A percentile compares a stretch with the other conserved stretches of the same genome.
phyloP scores from a whole-genome alignment of 108 stramenopile species.

The Heterococcus sp. region DNA sequence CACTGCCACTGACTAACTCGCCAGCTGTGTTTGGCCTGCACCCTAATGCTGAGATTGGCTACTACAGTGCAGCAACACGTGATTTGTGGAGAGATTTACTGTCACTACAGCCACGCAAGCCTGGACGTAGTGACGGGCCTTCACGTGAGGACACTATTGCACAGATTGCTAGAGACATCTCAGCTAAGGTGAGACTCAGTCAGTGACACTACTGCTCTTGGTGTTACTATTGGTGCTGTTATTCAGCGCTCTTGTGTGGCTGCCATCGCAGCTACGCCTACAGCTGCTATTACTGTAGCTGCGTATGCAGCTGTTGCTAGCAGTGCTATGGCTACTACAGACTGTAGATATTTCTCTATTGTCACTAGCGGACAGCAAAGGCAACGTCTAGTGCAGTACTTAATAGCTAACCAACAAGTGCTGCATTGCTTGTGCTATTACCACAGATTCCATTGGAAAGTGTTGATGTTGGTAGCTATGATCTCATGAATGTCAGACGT shows the following conservation, averaged over 20 bases:
- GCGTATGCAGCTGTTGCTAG: too few relatives aligned
- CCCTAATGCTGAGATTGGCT: slow-evolving; percentile 72
- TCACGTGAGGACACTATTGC: slow-evolving; percentile 62
- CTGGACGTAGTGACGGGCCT: slow-evolving; percentile 49
- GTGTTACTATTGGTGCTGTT: too few relatives aligned
- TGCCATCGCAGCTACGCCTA: too few relatives aligned
- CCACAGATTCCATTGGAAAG: slow-evolving; percentile 44
- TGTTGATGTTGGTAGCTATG: slow-evolving; percentile 57
- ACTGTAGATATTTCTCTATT: too few relatives aligned
- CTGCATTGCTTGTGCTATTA: too few relatives aligned
- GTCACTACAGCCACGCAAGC: slow-evolving; percentile 61
- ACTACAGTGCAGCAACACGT: slow-evolving; percentile 62
- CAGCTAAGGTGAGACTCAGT: slow-evolving; percentile 56
- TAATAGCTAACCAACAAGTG: too few relatives aligned
- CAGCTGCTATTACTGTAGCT: too few relatives aligned
- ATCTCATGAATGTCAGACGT: slow-evolving; percentile 49
- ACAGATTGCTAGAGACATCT: slow-evolving; percentile 50
- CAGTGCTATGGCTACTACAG: too few relatives aligned
- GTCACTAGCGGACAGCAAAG: too few relatives aligned
- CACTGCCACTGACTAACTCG: slow-evolving; percentile 60
- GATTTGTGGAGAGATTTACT: slow-evolving; percentile 64
- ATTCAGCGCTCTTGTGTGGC: too few relatives aligned
- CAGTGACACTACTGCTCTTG: too few relatives aligned
- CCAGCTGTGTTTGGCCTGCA: slow-evolving; percentile 71
- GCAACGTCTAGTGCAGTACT: too few relatives aligned